Evolutionary conservation across 352 stramenopile genomes (phyloP).

Genomic region (Thraustochytrium striatum): DNA sequence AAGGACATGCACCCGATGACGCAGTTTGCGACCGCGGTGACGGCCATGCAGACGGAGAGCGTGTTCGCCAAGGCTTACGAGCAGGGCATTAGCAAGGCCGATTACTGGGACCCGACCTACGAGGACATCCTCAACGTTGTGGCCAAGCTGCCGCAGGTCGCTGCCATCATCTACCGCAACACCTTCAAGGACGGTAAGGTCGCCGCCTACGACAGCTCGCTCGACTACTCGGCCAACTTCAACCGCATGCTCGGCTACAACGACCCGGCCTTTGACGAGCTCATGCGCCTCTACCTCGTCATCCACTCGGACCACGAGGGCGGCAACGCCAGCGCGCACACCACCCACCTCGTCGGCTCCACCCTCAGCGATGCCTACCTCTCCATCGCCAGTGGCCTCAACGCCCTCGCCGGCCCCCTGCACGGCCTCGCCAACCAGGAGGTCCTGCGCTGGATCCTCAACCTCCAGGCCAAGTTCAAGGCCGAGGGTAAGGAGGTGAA

Average conservation of each 20-base stretch:
- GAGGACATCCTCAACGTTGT: conserved; percentile 98
- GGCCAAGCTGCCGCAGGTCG: conserved; percentile 91
- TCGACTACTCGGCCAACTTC: conserved; percentile 99
- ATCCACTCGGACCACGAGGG: conserved; percentile 99
- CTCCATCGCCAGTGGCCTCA: conserved; percentile 89
- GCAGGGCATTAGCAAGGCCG: conserved; percentile 92
- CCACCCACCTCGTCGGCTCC: conserved; percentile 94
- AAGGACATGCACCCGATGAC: conserved; percentile 99
- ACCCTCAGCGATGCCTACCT: conserved; percentile 97
- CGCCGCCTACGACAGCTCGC: conserved; percentile 78
- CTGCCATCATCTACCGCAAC: conserved; percentile 96
- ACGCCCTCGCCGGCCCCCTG: conserved; percentile 92
- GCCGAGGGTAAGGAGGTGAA: conserved; percentile 90
- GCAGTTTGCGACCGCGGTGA: conserved; percentile 90
- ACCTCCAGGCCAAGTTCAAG: conserved; percentile 92
- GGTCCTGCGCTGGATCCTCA: conserved; percentile 86
- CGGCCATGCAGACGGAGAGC: conserved; percentile 87
- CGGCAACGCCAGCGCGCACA: conserved; percentile 96
- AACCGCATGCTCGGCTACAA: conserved; percentile 96
- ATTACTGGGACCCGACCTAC: conserved; percentile 94
- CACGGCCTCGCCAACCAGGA: conserved; percentile 99
- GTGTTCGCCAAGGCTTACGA: conserved; percentile 94
- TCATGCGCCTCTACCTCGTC: conserved; percentile 98
- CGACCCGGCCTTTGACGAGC: conserved; percentile 91
- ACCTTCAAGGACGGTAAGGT: conserved; percentile 93